phyloP scores from a whole-genome alignment of 2,329 filamentous ascomycete species.

The Ceratocystis cacaofunesta region DNA sequence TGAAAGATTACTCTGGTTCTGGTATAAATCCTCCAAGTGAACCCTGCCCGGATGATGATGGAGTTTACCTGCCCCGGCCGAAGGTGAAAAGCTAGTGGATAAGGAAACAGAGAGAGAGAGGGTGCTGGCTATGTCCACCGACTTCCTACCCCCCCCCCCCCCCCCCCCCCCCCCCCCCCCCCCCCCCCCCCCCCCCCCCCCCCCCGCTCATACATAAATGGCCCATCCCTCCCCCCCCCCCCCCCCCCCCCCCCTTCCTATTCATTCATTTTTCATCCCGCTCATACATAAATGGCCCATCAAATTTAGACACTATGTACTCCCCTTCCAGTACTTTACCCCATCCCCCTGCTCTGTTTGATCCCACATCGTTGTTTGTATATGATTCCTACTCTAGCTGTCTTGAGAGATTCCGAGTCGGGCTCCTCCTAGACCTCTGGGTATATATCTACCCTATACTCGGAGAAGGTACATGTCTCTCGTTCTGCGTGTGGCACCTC shows the following conservation, averaged over 20 bases:
- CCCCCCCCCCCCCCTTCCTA: not conserved
- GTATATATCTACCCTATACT: not conserved
- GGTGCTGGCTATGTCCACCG: not conserved
- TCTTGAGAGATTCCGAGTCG: not conserved
- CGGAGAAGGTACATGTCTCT: not conserved
- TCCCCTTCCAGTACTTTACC: not conserved
- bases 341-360: not conserved
- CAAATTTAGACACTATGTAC: not conserved
- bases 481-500: not conserved
- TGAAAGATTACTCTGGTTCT: not conserved
- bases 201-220: not conserved
- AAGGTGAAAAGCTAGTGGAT: not conserved
- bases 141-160: not conserved
- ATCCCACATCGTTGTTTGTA: not conserved
- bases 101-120: not conserved
- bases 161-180: too few relatives aligned
- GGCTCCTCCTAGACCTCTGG: not conserved
- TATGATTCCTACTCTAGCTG: not conserved
- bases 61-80: not conserved
- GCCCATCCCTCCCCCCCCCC: not conserved
- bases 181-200: too few relatives aligned
- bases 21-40: not conserved
- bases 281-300: not conserved
- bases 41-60: not conserved
- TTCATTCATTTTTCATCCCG: too few relatives aligned